Evolutionary conservation across 176 grass and related monocot genomes (phyloP).

Genomic region (Hsuehochloa calcarea): DNA sequence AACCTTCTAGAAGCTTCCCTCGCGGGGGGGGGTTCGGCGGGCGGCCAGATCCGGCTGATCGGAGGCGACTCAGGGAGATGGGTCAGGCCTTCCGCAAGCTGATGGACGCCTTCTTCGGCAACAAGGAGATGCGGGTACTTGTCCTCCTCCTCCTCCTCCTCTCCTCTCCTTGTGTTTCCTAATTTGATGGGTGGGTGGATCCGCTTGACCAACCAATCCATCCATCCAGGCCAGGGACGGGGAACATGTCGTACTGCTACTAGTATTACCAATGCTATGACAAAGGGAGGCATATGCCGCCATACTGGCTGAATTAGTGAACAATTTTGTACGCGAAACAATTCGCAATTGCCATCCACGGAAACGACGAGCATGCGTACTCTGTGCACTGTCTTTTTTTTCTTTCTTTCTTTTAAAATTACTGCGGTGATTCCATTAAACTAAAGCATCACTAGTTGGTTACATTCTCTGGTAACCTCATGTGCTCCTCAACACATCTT

Average conservation of each 20-base stretch:
- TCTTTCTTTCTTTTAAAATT: no score
- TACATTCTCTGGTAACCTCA: slow-evolving; percentile 31
- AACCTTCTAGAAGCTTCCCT: neutral
- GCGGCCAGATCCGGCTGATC: slow-evolving; percentile 30
- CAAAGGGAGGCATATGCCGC: neutral
- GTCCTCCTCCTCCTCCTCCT: neutral
- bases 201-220: neutral
- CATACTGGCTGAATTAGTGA: neutral
- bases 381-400: no score
- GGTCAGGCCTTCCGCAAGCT: slow-evolving; percentile 99
- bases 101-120: slow-evolving; percentile 95
- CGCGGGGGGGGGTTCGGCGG: no score
- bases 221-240: neutral
- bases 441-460: slow-evolving; percentile 12
- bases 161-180: neutral
- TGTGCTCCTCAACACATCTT: slow-evolving; percentile 36
- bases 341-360: neutral
- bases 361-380: neutral
- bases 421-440: neutral
- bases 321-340: no score
- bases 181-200: neutral
- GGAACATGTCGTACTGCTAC: neutral
- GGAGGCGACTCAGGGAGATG: slow-evolving; percentile 43
- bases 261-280: no score
- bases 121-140: slow-evolving; percentile 89